Conservation (phyloP, 1,284 basidiomycete species). For the Sanghuangporus weigelae region DNA sequence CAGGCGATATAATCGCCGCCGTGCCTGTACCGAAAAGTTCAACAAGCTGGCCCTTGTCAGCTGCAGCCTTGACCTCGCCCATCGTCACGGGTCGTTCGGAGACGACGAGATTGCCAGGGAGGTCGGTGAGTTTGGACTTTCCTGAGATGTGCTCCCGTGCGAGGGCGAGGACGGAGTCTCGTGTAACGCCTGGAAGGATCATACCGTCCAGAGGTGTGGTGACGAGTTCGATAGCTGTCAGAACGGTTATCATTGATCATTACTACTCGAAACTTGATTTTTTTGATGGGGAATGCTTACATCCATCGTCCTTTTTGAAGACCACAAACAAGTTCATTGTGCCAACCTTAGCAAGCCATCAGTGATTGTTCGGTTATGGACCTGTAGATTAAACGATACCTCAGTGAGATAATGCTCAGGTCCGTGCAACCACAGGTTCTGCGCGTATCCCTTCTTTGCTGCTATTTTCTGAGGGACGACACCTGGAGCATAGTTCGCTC, state of each 20-base stretch:
- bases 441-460: conserved; percentile 82
- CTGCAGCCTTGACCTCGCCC: conserved; percentile 79
- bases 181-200: conserved; percentile 95
- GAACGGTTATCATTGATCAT: not conserved
- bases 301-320: conserved; percentile 70
- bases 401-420: conserved; percentile 85
- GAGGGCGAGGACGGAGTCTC: conserved; percentile 85
- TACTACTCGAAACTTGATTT: not conserved
- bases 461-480: conserved; percentile 85
- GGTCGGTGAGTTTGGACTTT: conserved; percentile 46
- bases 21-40: conserved; percentile 96
- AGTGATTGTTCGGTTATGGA: not conserved
- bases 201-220: conserved; percentile 93
- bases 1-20: conserved; percentile 81
- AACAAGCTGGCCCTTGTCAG: conserved; percentile 64
- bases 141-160: conserved; percentile 73
- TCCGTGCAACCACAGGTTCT: conserved; percentile 94
- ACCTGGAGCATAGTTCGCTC: conserved; percentile 89
- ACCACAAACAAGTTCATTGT: conserved; percentile 97
- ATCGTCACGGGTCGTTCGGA: conserved; percentile 87
- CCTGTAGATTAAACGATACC: conserved; percentile 26
- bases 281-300: conserved; percentile 33
- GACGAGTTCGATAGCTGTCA: conserved; percentile 67
- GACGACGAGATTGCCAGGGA: conserved; percentile 67
- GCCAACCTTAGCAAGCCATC: conserved; percentile 51